Percentiles rank a stretch among this genome's conserved stretches.
phyloP scores from a whole-genome alignment of 306 rosid species.

The Citrullus colocynthis region DNA sequence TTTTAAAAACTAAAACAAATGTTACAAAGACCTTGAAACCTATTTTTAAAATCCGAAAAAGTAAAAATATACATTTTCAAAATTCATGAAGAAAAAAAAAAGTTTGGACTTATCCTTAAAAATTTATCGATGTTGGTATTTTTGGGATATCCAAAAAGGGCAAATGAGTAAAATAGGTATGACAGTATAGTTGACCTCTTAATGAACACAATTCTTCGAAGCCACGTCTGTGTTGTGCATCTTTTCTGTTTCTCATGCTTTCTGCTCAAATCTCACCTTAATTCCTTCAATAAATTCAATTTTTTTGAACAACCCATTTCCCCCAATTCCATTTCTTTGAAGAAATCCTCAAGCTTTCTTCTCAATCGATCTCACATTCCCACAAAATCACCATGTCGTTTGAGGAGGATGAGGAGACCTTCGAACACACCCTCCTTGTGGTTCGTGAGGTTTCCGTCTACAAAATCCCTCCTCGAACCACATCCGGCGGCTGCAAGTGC shows the following conservation, averaged over 20 bases:
- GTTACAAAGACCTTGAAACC: too few relatives aligned
- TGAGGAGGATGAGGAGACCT: constrained; percentile 69
- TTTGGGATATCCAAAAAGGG: too few relatives aligned
- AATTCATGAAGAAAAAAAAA: too few relatives aligned
- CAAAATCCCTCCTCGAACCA: constrained; percentile 87
- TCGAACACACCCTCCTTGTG: constrained; percentile 92
- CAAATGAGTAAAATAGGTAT: background rate
- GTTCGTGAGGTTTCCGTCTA: constrained; percentile 92
- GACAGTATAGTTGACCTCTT: constrained; percentile 22
- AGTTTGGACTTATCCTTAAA: too few relatives aligned
- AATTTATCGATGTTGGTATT: too few relatives aligned
- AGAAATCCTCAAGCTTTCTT: background rate
- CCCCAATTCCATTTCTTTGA: background rate
- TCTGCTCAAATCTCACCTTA: constrained; percentile 15
- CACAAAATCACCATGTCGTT: constrained; percentile 56
- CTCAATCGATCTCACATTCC: background rate
- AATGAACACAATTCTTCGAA: constrained; percentile 15
- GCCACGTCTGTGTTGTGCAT: constrained; percentile 28
- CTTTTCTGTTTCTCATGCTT: constrained; percentile 12
- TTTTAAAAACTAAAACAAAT: too few relatives aligned
- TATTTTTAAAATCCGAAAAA: too few relatives aligned
- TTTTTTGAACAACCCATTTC: background rate
- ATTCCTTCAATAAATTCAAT: constrained; percentile 8
- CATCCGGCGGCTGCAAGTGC: constrained; percentile 95
- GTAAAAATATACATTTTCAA: too few relatives aligned